Base-by-base conservation (phyloP, 129 eudicot genomes). In the Centella asiatica region DNA sequence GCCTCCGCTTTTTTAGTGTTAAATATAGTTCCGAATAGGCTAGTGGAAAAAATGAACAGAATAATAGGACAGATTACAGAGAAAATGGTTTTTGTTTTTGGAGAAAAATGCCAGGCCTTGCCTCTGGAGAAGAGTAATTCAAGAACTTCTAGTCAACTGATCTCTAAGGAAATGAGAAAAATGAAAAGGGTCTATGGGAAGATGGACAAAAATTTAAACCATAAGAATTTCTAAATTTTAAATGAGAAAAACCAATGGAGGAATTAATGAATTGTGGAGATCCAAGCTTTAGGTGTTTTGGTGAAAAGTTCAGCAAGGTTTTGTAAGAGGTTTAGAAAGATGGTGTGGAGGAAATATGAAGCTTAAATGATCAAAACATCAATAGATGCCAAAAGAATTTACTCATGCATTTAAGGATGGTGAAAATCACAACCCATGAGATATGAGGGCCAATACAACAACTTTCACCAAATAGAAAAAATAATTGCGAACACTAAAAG, bases 371-470 rank as follows among this genome's bases (percentile, higher is more conserved):
- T 32, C 25, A 57, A 39, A 57, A 5, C 62, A 20, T 44, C 23
- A 34, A 32, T 48, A 24, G 49, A 29, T 25, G 36, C 66, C 26
- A 32, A 18, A 48, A 11, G 40, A 44, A 10, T 32, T n/a, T 25
- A 46, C 32, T n/a, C 39, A 46, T 56, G 71, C 27, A 69, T 56
- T 28, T 59, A 69, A 12, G 34, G 50, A 40, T 39, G 34, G n/a
- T 24, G 60, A 56, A 36, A 25, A 69, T 8, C 51, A 19, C 4
- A 26, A 51, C 4, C 25, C 31, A 14, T 31, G 18, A 40, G 28
- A 44, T 54, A 29, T 26, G 27, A 37, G 34, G 4, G 6, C 13
- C 29, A 24, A 19, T 13, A 5, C 18, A 63, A 68, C 1, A 24
- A 45, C 34, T 37, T 19, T 29, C 22, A 58, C 37, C 66, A 48